Evolutionary conservation across 2,329 filamentous ascomycete species (phyloP).

Genomic region (Pseudogymnoascus sp.): DNA sequence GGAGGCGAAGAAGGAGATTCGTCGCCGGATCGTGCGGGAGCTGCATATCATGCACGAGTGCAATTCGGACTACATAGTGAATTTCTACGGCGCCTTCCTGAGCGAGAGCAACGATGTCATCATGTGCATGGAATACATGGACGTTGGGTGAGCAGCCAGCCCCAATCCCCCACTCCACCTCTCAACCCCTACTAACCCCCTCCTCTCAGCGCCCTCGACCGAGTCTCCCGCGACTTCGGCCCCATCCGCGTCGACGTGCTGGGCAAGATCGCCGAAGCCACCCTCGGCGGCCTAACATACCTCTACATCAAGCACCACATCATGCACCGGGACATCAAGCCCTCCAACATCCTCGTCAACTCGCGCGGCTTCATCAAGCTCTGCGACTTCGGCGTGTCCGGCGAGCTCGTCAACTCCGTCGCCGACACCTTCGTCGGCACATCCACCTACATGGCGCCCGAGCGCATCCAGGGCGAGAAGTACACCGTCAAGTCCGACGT

Average conservation of each 20-base stretch:
- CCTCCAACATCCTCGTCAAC: slow-evolving; percentile 94
- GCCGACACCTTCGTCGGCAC: slow-evolving; percentile 98
- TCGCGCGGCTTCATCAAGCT: slow-evolving; percentile 91
- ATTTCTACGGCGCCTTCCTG: slow-evolving; percentile 94
- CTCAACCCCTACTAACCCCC: slow-evolving; percentile 19
- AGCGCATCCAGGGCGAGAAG: slow-evolving; percentile 91
- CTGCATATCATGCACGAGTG: slow-evolving; percentile 98
- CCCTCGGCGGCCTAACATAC: slow-evolving; percentile 86
- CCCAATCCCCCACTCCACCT: neutral
- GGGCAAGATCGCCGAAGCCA: slow-evolving; percentile 94
- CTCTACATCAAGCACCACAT: slow-evolving; percentile 94
- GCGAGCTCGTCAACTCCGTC: slow-evolving; percentile 94
- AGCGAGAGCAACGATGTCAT: slow-evolving; percentile 97
- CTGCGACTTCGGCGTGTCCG: slow-evolving; percentile 98
- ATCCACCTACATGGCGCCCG: slow-evolving; percentile 98
- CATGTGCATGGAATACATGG: slow-evolving; percentile 99
- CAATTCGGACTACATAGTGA: slow-evolving; percentile 94
- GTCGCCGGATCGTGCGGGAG: slow-evolving; percentile 93
- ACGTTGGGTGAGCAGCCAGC: slow-evolving; percentile 77
- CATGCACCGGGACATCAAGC: slow-evolving; percentile 98
- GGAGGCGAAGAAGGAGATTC: slow-evolving; percentile 93
- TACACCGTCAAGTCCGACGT: slow-evolving; percentile 99
- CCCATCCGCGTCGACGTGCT: slow-evolving; percentile 92
- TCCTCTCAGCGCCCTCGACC: slow-evolving; percentile 70
- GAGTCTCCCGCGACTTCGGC: slow-evolving; percentile 88